Evolutionary conservation across 208 protist genomes (phyloP).

Genomic region (Trypanosoma platydactyli): DNA sequence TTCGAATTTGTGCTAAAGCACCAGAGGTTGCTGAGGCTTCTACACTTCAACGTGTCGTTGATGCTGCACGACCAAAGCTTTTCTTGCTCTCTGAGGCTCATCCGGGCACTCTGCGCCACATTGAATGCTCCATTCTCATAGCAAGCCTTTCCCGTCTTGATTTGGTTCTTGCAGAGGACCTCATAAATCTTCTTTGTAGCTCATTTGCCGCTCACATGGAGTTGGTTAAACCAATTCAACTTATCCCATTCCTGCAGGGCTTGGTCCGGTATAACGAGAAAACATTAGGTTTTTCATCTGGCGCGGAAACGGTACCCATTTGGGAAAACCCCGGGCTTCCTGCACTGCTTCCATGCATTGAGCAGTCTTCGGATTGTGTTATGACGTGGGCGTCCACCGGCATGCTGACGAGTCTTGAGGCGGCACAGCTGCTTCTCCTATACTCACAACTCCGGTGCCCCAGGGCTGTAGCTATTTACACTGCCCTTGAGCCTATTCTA

Average conservation of each 20-base stretch:
- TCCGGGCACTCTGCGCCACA: slow-evolving; percentile 42
- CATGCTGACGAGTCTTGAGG: slow-evolving; percentile 25
- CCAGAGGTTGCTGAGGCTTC: slow-evolving; percentile 18
- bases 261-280: slow-evolving; percentile 23
- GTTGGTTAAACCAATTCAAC: slow-evolving; percentile 47
- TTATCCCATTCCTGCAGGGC: slow-evolving; percentile 62
- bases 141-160: slow-evolving; percentile 59
- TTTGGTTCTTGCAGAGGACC: slow-evolving; percentile 35
- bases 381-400: neutral
- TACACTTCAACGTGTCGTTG: slow-evolving; percentile 36
- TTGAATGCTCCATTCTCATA: slow-evolving; percentile 63
- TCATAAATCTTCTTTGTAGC: slow-evolving; percentile 68
- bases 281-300: neutral
- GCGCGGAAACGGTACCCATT: neutral
- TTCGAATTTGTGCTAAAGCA: slow-evolving; percentile 26
- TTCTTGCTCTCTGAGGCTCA: slow-evolving; percentile 53
- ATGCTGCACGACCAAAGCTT: slow-evolving; percentile 47
- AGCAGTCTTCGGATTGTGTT: slow-evolving; percentile 19
- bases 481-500: slow-evolving; percentile 19
- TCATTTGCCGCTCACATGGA: slow-evolving; percentile 55
- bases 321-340: slow-evolving; percentile 19
- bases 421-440: slow-evolving; percentile 33
- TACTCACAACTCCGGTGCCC: slow-evolving; percentile 25
- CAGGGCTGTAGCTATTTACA: slow-evolving; percentile 12
- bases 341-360: slow-evolving; percentile 23